These are phyloP conservation scores for Rubroboletus satanas DNA, from an alignment of 768 basidiomycete genomes.

Conservation along the genomic window DNA sequence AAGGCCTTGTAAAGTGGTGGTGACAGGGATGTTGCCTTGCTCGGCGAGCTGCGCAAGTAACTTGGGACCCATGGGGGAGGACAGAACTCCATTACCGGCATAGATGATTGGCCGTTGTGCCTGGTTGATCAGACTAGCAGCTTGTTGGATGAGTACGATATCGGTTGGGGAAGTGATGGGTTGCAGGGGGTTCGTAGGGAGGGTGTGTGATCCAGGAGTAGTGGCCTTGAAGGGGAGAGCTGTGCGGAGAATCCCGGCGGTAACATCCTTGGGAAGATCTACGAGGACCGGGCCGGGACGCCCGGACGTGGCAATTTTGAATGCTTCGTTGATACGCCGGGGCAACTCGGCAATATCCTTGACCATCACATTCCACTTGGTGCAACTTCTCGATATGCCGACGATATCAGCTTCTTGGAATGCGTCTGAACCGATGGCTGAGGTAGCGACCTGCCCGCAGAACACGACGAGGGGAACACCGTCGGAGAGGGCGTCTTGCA, in stretches of 20 bases:
- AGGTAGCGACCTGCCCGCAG: constrained; percentile 96
- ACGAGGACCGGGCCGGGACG: constrained; percentile 97
- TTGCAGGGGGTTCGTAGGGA: constrained; percentile 72
- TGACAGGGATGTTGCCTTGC: constrained; percentile 92
- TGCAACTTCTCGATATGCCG: constrained; percentile 95
- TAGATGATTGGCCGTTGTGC: constrained; percentile 91
- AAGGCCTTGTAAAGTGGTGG: constrained; percentile 93
- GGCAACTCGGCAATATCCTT: constrained; percentile 96
- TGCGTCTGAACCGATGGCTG: constrained; percentile 97
- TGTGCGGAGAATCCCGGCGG: constrained; percentile 83
- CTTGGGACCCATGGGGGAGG: constrained; percentile 74
- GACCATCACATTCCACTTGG: constrained; percentile 99
- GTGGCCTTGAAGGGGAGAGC: constrained; percentile 84
- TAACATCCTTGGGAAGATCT: constrained; percentile 98
- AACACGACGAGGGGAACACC: constrained; percentile 95
- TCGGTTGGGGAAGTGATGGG: constrained; percentile 58
- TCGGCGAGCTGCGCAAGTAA: constrained; percentile 76
- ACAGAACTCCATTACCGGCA: constrained; percentile 87
- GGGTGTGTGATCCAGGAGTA: constrained; percentile 74
- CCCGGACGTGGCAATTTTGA: constrained; percentile 97
- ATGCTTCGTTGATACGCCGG: constrained; percentile 95
- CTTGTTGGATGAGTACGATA: constrained; percentile 65
- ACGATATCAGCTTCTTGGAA: constrained; percentile 99
- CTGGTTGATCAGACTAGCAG: constrained; percentile 87
- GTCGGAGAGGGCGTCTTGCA: constrained; percentile 96